A percentile compares a stretch with the other conserved stretches of the same genome.
phyloP scores from a whole-genome alignment of 371 early-diverging fungal genomes.

The Haplosporangium sp. region DNA sequence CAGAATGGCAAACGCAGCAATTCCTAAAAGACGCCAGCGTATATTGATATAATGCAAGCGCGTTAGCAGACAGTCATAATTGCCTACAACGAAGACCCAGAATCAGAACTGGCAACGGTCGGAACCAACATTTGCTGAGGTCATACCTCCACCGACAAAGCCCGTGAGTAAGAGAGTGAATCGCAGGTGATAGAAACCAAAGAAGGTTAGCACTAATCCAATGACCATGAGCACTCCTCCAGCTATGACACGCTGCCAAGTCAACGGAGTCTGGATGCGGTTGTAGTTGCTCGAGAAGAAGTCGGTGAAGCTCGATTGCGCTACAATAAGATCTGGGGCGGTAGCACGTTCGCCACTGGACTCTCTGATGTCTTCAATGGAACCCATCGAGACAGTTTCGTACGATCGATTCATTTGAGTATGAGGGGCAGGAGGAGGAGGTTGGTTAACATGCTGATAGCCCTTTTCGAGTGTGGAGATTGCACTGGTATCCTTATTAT shows the following conservation, averaged over 20 bases:
- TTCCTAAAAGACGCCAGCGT: conserved; percentile 29
- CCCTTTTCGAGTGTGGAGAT: too few species aligned
- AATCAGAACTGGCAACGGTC: too few species aligned
- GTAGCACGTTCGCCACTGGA: too few species aligned
- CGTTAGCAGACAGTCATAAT: too few species aligned
- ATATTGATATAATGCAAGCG: too few species aligned
- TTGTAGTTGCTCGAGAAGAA: conserved; percentile 26
- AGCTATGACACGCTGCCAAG: conserved; percentile 30
- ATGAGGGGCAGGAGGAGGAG: too few species aligned
- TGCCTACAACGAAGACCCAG: too few species aligned
- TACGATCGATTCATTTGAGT: too few species aligned
- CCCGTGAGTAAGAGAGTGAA: conserved; percentile 60
- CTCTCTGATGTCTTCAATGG: background rate
- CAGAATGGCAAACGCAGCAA: conserved; percentile 63
- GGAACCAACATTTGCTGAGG: too few species aligned
- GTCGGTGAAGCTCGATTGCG: conserved; percentile 17
- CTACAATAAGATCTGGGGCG: background rate
- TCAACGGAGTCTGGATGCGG: conserved; percentile 12
- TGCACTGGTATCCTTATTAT: too few species aligned
- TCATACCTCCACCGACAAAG: conserved; percentile 61
- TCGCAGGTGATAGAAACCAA: conserved; percentile 59
- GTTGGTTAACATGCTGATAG: too few species aligned
- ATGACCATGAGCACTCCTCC: conserved; percentile 56
- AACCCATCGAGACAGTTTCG: background rate
- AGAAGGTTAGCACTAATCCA: conserved; percentile 57